phyloP scores from a whole-genome alignment of 2,329 filamentous ascomycete genomes.

The Myriosclerotinia curreyana region DNA sequence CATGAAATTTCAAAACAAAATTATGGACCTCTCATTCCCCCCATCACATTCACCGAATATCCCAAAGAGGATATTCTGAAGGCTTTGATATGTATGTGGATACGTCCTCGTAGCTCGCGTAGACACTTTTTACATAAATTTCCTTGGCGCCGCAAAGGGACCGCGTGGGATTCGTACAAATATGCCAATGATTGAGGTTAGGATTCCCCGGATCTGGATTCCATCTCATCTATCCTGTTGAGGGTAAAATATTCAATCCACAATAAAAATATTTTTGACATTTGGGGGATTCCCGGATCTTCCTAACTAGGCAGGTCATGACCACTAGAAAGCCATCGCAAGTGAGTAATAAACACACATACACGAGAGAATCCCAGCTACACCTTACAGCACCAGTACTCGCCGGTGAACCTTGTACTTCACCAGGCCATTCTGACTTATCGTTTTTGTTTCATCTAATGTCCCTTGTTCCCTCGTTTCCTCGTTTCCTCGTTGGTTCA shows the following conservation, averaged over 20 bases:
- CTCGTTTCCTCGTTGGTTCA: not conserved
- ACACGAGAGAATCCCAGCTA: not conserved
- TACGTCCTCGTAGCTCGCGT: not conserved
- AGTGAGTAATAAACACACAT: too few relatives aligned
- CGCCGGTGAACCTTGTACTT: not conserved
- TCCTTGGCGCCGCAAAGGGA: not conserved
- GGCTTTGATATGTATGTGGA: not conserved
- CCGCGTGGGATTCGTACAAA: not conserved
- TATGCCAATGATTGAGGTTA: not conserved
- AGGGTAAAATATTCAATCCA: not conserved
- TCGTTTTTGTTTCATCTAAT: not conserved
- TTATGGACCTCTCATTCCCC: not conserved
- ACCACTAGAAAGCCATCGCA: too few relatives aligned
- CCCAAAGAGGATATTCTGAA: constrained; percentile 1
- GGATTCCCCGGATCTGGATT: constrained; percentile 13
- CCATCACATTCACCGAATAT: constrained; percentile 5
- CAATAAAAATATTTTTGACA: not conserved
- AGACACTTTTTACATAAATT: not conserved
- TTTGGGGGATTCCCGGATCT: not conserved
- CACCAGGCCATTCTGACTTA: not conserved
- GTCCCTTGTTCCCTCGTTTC: not conserved
- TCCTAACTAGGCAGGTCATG: not conserved
- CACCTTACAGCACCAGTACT: not conserved
- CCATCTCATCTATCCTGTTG: not conserved
- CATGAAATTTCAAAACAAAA: not conserved